Percentiles rank a stretch among this genome's conserved stretches.
phyloP scores from a whole-genome alignment of 305 asterid genomes.

The Fraxinus baroniana region DNA sequence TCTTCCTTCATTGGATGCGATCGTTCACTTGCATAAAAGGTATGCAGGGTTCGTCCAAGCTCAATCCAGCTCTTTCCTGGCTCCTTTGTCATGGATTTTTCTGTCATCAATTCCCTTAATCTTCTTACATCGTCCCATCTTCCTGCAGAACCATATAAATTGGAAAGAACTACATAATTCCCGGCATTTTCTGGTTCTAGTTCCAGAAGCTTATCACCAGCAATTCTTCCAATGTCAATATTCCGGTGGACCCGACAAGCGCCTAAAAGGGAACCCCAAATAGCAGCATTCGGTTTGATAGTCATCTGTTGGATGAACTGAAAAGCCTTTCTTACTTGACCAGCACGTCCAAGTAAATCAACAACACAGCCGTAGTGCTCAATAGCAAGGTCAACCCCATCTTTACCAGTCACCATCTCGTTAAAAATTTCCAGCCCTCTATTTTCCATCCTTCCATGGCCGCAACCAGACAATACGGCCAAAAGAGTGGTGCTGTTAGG shows the following conservation, averaged over 20 bases:
- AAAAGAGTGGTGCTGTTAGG: slow-evolving; percentile 63
- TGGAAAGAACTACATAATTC: slow-evolving; percentile 66
- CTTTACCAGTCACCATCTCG: slow-evolving; percentile 30
- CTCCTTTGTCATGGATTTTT: slow-evolving; percentile 49
- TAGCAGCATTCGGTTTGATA: slow-evolving; percentile 71
- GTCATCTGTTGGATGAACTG: slow-evolving; percentile 69
- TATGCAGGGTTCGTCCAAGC: slow-evolving; percentile 40
- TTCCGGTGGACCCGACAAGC: slow-evolving; percentile 71
- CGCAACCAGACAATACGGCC: slow-evolving; percentile 78
- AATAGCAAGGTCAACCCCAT: slow-evolving; percentile 41
- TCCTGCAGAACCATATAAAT: slow-evolving; percentile 68
- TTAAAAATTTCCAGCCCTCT: slow-evolving; percentile 57
- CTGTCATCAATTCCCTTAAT: slow-evolving; percentile 62
- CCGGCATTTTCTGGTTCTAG: slow-evolving; percentile 78
- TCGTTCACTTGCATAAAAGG: slow-evolving; percentile 37
- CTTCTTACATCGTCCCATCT: slow-evolving; percentile 71
- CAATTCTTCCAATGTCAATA: slow-evolving; percentile 58
- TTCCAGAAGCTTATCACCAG: slow-evolving; percentile 54
- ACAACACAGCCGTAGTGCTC: slow-evolving; percentile 93
- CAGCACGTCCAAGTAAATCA: slow-evolving; percentile 83
- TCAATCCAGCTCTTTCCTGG: slow-evolving; percentile 86
- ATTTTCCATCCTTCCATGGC: slow-evolving; percentile 80
- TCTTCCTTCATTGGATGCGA: slow-evolving; percentile 41
- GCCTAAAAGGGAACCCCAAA: slow-evolving; percentile 91
- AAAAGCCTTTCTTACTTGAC: slow-evolving; percentile 66